These are phyloP conservation scores for Saccharomycopsis fermentans DNA, from an alignment of 805 yeast species.

Conservation along the genomic window DNA sequence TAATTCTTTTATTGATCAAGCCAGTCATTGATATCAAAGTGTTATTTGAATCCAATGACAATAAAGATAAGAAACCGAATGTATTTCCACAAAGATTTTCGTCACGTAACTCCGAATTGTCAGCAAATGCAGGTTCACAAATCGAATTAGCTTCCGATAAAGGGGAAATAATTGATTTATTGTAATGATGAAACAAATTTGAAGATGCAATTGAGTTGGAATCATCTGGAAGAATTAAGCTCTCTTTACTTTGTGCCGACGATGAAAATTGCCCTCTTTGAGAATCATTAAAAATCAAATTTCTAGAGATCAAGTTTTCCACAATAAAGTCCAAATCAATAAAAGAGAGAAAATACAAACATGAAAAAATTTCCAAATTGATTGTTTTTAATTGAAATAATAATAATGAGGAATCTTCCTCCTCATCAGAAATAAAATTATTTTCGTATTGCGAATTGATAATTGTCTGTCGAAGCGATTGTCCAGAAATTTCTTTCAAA, in stretches of 20 bases:
- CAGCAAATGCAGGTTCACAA: not conserved
- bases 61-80: conserved; percentile 15
- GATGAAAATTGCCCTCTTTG: not conserved
- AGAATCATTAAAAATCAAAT: conserved; percentile 35
- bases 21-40: conserved; percentile 31
- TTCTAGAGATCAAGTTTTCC: conserved; percentile 32
- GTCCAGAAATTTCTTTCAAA: conserved; percentile 7
- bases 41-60: conserved; percentile 16
- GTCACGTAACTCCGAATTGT: conserved; percentile 11
- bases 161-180: not conserved
- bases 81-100: conserved; percentile 13
- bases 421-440: conserved; percentile 34
- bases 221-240: not conserved
- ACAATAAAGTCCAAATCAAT: conserved; percentile 35
- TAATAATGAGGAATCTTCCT: conserved; percentile 30
- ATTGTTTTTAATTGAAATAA: conserved; percentile 46
- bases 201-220: not conserved
- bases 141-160: not conserved
- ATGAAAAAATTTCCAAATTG: conserved; percentile 51
- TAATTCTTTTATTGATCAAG: conserved; percentile 48
- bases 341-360: conserved; percentile 40
- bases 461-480: conserved; percentile 20
- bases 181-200: not conserved
- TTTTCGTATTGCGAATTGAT: conserved; percentile 47
- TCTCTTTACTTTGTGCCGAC: not conserved